phyloP scores from a whole-genome alignment of 257 asterid genomes.

The Solanum phureja region DNA sequence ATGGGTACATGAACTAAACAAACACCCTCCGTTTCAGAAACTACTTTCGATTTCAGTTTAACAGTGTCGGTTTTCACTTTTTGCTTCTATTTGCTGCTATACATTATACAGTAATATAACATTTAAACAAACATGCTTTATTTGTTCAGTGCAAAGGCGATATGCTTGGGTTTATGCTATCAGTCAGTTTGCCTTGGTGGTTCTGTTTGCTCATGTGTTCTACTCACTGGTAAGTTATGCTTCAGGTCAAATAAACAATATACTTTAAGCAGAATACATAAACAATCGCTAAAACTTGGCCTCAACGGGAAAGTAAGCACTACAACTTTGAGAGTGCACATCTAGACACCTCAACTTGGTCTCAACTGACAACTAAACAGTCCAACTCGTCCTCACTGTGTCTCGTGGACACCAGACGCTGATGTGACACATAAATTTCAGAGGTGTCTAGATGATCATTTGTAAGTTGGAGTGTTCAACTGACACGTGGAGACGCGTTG shows the following conservation, averaged over 20 bases:
- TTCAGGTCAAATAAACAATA: background rate
- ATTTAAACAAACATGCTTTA: background rate
- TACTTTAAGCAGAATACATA: background rate
- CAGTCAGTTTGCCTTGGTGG: constrained; percentile 68
- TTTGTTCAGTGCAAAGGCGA: constrained; percentile 48
- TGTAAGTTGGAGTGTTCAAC: background rate
- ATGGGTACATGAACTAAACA: constrained; percentile 49
- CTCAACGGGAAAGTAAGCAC: background rate
- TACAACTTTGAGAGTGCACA: background rate
- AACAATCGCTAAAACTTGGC: background rate
- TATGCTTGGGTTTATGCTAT: constrained; percentile 83
- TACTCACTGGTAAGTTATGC: constrained; percentile 62
- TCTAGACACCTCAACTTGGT: background rate
- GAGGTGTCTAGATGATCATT: background rate
- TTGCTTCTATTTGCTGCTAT: background rate
- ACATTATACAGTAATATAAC: background rate
- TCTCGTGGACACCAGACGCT: background rate
- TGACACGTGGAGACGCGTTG: background rate
- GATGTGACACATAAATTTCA: background rate
- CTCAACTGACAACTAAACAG: background rate
- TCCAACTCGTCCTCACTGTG: background rate
- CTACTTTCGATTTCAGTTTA: background rate
- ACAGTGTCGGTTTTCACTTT: background rate
- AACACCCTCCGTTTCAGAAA: background rate
- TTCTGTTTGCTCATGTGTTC: constrained; percentile 66